Evolutionary conservation across 75 land plant species (phyloP).

Genomic region (Chamaecyparis obtusa): DNA sequence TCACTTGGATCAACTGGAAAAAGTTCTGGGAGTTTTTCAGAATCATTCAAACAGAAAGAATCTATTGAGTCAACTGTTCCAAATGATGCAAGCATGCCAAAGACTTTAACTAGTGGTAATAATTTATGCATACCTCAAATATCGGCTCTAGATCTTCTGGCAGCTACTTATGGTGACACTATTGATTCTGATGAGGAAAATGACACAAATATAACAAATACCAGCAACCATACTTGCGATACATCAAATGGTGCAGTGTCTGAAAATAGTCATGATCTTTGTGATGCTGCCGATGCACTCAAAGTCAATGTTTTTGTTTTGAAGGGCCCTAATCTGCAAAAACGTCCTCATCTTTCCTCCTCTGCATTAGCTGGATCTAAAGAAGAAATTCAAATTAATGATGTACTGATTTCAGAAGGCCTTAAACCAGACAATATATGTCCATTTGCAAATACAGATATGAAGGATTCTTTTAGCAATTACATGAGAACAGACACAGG

Average conservation of each 20-base stretch:
- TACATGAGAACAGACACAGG: not conserved
- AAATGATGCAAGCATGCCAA: not conserved
- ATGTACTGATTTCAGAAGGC: not conserved
- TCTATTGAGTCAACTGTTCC: not conserved
- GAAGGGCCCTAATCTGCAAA: not conserved
- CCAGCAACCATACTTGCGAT: not conserved
- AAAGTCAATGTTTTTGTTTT: not conserved
- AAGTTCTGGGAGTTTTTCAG: not conserved
- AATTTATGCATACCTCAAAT: not conserved
- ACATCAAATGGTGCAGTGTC: not conserved
- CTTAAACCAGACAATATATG: not conserved
- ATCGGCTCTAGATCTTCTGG: slow-evolving; percentile 76
- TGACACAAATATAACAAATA: not conserved
- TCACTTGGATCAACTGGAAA: not conserved
- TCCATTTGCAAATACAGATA: not conserved
- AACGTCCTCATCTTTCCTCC: not conserved
- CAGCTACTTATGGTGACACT: slow-evolving; percentile 57
- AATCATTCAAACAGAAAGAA: not conserved
- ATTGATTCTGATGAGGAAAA: slow-evolving; percentile 72
- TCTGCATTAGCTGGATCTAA: not conserved
- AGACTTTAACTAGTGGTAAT: not conserved
- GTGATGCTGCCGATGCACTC: not conserved
- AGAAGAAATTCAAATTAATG: not conserved
- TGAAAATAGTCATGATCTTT: not conserved
- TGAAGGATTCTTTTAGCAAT: not conserved